These are phyloP conservation scores for Aspergillus diversus DNA, from an alignment of 495 filamentous ascomycete species.

Conservation along the genomic window DNA sequence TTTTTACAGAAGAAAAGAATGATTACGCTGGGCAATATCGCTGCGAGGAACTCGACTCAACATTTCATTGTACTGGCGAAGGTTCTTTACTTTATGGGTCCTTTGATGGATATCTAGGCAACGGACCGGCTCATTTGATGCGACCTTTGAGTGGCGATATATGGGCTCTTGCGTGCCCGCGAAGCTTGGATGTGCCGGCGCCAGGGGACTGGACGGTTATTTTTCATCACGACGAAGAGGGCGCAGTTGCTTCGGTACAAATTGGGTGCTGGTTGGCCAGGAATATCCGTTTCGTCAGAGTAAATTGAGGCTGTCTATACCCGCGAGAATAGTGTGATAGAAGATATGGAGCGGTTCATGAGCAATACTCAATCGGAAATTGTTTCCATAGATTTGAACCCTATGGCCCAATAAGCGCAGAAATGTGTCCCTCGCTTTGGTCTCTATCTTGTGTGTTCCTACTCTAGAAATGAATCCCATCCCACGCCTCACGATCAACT, in stretches of 20 bases:
- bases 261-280: slow-evolving; percentile 42
- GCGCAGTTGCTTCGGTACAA: slow-evolving; percentile 22
- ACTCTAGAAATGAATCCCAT: no score
- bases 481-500: no score
- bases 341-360: no score
- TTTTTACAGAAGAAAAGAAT: not conserved
- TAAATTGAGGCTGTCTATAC: no score
- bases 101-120: slow-evolving; percentile 38
- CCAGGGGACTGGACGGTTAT: slow-evolving; percentile 41
- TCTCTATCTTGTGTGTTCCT: no score
- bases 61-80: slow-evolving; percentile 34
- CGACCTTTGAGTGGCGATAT: slow-evolving; percentile 36
- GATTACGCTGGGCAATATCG: slow-evolving; percentile 29
- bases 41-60: slow-evolving; percentile 34
- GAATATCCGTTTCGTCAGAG: not conserved
- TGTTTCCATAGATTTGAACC: no score
- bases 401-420: no score
- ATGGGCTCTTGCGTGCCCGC: slow-evolving; percentile 34
- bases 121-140: slow-evolving; percentile 29
- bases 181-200: slow-evolving; percentile 38
- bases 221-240: slow-evolving; percentile 29
- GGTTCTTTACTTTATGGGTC: slow-evolving; percentile 34
- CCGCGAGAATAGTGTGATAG: no score
- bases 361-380: no score
- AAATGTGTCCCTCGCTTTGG: no score